These are phyloP conservation scores for Colletotrichum lupini DNA, from an alignment of 2,329 filamentous ascomycete genomes.

Conservation along the genomic window DNA sequence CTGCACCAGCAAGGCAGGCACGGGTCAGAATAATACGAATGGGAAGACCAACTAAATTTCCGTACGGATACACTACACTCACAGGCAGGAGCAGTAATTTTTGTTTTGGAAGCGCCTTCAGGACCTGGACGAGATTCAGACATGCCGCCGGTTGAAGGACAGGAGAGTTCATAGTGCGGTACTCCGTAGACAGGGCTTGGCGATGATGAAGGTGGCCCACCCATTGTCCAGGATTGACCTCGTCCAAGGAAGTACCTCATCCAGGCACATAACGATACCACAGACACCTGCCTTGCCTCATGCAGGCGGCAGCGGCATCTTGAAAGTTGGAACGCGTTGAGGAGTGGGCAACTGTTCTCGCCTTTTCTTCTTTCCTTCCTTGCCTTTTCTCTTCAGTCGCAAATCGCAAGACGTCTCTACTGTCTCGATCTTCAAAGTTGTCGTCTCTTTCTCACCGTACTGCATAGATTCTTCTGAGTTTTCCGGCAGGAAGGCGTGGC, in stretches of 20 bases:
- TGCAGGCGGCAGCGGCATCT: background rate
- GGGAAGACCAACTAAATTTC: too few relatives aligned
- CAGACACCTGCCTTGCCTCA: too few relatives aligned
- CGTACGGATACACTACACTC: too few relatives aligned
- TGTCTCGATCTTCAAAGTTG: too few relatives aligned
- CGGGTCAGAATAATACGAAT: too few relatives aligned
- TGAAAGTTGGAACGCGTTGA: background rate
- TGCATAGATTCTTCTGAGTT: too few relatives aligned
- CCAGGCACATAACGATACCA: background rate
- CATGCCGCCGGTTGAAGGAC: background rate
- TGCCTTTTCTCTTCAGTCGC: background rate
- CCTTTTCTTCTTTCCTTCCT: background rate
- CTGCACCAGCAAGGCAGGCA: background rate
- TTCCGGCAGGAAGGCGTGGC: slow-evolving; percentile 9
- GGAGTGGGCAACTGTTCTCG: background rate
- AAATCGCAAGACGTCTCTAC: background rate
- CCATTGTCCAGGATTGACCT: slow-evolving; percentile 1
- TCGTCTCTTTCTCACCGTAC: too few relatives aligned
- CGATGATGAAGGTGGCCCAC: background rate
- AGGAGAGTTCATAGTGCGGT: background rate
- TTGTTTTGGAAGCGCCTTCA: background rate
- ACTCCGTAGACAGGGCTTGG: background rate
- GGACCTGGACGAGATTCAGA: background rate
- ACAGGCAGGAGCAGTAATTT: background rate
- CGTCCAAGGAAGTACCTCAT: slow-evolving; percentile 2